These are phyloP conservation scores for Mariannaea sp. DNA, from an alignment of 2,329 filamentous ascomycete species.

Conservation along the genomic window DNA sequence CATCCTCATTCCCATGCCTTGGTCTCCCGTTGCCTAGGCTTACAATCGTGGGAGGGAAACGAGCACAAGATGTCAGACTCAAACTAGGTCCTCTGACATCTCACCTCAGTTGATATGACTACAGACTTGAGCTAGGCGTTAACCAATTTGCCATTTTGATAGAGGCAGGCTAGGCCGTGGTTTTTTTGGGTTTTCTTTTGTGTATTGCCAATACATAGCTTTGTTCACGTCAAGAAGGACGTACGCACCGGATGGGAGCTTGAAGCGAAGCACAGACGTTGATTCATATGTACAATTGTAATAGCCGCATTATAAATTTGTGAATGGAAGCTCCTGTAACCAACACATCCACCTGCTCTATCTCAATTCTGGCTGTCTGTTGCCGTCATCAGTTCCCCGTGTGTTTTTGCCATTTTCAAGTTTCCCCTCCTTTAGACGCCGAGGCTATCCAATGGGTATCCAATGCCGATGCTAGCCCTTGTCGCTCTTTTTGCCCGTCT, in stretches of 20 bases:
- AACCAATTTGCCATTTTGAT: not conserved
- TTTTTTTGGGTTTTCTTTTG: not conserved
- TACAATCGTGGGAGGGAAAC: not conserved
- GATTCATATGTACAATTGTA: constrained; percentile 37
- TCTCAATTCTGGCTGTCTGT: not conserved
- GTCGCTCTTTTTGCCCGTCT: constrained; percentile 20
- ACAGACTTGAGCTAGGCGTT: not conserved
- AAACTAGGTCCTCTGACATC: not conserved
- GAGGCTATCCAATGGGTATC: constrained; percentile 40
- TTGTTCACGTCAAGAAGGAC: constrained; percentile 24
- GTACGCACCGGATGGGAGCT: constrained; percentile 21
- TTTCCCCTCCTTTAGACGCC: constrained; percentile 11
- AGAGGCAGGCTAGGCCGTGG: not conserved
- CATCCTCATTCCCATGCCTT: constrained; percentile 92
- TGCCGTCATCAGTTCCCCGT: too few relatives aligned
- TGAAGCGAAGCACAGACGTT: constrained; percentile 31
- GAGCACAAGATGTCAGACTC: not conserved
- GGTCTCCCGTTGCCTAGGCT: constrained; percentile 85
- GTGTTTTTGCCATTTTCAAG: constrained; percentile 5
- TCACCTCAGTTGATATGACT: not conserved
- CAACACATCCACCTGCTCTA: not conserved
- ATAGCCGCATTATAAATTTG: constrained; percentile 31
- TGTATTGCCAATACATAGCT: constrained; percentile 11
- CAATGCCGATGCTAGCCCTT: constrained; percentile 30
- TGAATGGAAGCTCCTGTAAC: constrained; percentile 15